Evolutionary conservation across 176 grass and related monocot species (phyloP), one percentile per base, ranked within the genome.

Genomic region (Cenchrus purpureus): DNA sequence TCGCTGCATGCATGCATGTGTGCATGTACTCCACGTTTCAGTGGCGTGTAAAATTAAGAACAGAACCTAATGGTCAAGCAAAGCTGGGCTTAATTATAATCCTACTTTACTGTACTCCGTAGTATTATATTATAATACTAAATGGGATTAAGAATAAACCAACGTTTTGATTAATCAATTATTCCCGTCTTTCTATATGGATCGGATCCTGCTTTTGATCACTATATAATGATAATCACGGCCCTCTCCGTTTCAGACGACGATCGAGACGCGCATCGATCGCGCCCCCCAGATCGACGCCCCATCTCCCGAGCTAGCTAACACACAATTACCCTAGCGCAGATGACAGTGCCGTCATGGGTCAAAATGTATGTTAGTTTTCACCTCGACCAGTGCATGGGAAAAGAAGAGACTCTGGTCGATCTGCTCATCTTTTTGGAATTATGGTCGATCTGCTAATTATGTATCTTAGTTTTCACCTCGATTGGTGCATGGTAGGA

Each of bases 281-380:
- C 31, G 31, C 31, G 31, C 31, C 31, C 31, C 1, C 1, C 31
- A 32, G 31, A 32, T 32, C 31, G 31, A 32, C 31, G 51, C 56
- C 3, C 16, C 52, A 48, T 1, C 20, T 32, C 31, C 17, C 12
- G 7, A 63, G 65, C 55, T 32, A 32, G 31, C 31, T 32, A 32
- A 2, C 31, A 31, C 67, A 77, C 31, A 4, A 44, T 16, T 55
- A 17, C 51, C 13, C 12, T 7, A 45, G 44, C 31, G 31, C 31
- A 25, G 0, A 25, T 12, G 13, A 53, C 76, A 53, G 31, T 82
- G 50, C 31, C 54, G 44, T 78, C 3, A 78, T 83, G 80, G 86
- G 43, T 19, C 51, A 80, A 88, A 79, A 50, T 34, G 28, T 79
- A 84, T 14, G 34, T 9, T 88, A 55, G 12, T 57, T 32, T 32